phyloP scores from a whole-genome alignment of 352 stramenopile species.

The Globisporangium takayamanum region DNA sequence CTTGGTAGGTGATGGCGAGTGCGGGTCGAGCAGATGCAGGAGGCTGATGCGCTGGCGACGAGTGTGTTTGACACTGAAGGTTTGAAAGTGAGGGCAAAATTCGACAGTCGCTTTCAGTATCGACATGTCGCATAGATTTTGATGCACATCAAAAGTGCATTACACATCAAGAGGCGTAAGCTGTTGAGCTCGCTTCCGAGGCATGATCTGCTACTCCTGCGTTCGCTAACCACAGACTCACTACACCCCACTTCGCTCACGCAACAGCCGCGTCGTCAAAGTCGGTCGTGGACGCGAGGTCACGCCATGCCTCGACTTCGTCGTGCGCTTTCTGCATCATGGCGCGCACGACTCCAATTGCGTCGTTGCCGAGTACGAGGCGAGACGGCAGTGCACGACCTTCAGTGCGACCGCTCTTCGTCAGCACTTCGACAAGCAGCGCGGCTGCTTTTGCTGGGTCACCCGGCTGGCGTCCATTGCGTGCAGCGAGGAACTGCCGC shows the following conservation, averaged over 20 bases:
- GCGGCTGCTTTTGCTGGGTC: slow-evolving; percentile 23
- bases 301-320: slow-evolving; percentile 7
- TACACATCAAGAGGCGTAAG: no score
- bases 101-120: no score
- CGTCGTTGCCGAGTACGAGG: slow-evolving; percentile 22
- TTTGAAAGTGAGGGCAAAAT: no score
- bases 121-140: no score
- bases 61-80: background rate
- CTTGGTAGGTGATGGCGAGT: background rate
- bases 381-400: slow-evolving; percentile 23
- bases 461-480: slow-evolving; percentile 28
- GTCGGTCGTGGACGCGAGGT: slow-evolving; percentile 9
- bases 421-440: slow-evolving; percentile 30
- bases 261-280: background rate
- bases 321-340: background rate
- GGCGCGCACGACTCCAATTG: slow-evolving; percentile 1
- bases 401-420: slow-evolving; percentile 29
- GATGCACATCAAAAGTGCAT: no score
- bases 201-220: background rate
- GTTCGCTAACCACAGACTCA: background rate
- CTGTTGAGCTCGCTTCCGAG: no score
- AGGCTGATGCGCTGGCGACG: background rate
- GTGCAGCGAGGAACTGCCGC: slow-evolving; percentile 19
- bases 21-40: background rate
- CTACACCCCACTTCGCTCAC: background rate